Percentiles rank a stretch among this genome's conserved stretches.
Evolutionary conservation across 768 basidiomycete species (phyloP).

Genomic region (Mycena latifolia): DNA sequence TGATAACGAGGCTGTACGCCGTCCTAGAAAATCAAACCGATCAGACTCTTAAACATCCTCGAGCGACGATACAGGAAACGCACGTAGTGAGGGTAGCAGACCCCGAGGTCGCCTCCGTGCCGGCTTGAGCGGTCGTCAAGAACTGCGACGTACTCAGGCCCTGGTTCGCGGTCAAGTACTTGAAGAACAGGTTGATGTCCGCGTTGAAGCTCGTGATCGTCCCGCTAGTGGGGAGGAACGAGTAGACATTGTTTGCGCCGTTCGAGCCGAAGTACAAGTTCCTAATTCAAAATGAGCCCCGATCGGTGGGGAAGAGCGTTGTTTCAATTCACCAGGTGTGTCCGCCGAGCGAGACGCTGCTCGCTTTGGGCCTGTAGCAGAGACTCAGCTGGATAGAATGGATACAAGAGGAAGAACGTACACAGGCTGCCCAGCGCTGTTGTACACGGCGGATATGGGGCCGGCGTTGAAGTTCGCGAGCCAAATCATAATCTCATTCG

Average conservation of each 20-base stretch:
- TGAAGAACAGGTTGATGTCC: conserved; percentile 67
- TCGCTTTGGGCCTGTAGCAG: conserved; percentile 51
- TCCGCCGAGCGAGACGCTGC: conserved; percentile 58
- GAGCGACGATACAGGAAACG: conserved; percentile 39
- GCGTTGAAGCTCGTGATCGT: conserved; percentile 63
- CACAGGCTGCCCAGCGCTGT: conserved; percentile 56
- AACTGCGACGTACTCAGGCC: conserved; percentile 65
- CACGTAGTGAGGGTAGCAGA: conserved; percentile 66
- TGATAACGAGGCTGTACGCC: conserved; percentile 60
- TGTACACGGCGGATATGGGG: conserved; percentile 67
- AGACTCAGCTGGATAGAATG: not conserved
- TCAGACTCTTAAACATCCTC: not conserved
- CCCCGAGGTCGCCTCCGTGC: conserved; percentile 73
- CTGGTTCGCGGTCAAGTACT: conserved; percentile 64
- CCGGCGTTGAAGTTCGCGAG: conserved; percentile 68
- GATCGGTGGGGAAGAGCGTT: not conserved
- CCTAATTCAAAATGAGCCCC: conserved; percentile 46
- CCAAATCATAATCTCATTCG: conserved; percentile 76
- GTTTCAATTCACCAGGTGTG: conserved; percentile 54
- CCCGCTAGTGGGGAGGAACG: conserved; percentile 56
- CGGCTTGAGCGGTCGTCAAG: conserved; percentile 70
- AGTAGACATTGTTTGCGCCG: conserved; percentile 64
- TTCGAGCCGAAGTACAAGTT: conserved; percentile 69
- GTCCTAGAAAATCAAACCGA: conserved; percentile 44
- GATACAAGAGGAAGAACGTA: not conserved